Evolutionary conservation across 2,329 filamentous ascomycete species (phyloP), one percentile per base, ranked within the genome.

Genomic region (Arachnomyces sp.): DNA sequence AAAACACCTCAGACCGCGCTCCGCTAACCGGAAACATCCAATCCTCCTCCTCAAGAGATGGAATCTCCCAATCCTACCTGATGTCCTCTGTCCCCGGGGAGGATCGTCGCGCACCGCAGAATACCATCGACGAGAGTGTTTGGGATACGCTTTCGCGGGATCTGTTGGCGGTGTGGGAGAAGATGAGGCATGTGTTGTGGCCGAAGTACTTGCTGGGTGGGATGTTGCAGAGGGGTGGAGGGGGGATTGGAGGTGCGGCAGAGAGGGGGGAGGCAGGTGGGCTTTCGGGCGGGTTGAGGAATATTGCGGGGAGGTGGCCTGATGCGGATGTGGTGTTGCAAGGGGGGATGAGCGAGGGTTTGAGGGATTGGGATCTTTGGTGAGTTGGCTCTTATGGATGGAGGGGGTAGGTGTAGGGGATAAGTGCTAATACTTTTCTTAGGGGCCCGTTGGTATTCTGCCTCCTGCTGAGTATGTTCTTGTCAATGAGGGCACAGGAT

Each of bases 351-450:
- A 90, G 82, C 49, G 84, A 93, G 38, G 89, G 89, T 1, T 67
- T 96, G 57, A 73, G 90, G 46, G 89, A 98, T 67, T 98, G 92
- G 92, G 92, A 98, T 72, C 76, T 98, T 38, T 98, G 92, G 76
- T 78, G 66, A 50, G 66, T 49, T 39, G 13, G 8, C 18, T 3
- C 11, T 1, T 32, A 4, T 4, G n/a, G 12, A 35, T 42, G 49
- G 39, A 43, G 33, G 20, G 34, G 6, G 14, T 35, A 16, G 39
- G 28, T 17, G 39, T 28, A 11, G 15, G 28, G 42, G 28, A 58
- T 39, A 59, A 42, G 8, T 3, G n/a, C 14, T 17, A 36, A 25
- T 36, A n/a, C 39, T 28, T 39, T 13, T 28, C 43, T n/a, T 45
- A 78, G 75, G 92, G 92, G 92, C 0, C 92, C 92, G 28, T 71